Percentiles rank a stretch among this genome's conserved stretches.
Conservation (phyloP, 768 basidiomycete species). For the Mycena latifolia region DNA sequence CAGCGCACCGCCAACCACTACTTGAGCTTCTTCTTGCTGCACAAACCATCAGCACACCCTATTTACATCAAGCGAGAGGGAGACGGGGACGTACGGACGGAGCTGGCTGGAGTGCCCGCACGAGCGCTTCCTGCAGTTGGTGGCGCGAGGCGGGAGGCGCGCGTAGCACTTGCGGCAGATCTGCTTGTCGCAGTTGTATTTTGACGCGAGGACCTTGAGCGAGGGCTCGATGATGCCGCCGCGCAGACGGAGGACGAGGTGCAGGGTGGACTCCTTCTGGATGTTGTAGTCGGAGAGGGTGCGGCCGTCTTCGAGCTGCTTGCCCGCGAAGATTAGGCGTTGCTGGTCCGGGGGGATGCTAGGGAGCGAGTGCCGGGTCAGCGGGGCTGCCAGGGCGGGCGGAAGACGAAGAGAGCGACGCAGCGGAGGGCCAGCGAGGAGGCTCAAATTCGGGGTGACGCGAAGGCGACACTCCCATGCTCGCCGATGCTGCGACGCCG, state of each 20-base stretch:
- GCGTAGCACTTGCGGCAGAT: constrained; percentile 99
- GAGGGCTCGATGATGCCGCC: constrained; percentile 99
- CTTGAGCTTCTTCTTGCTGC: constrained; percentile 96
- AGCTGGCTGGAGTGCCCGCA: constrained; percentile 94
- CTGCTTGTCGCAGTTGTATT: constrained; percentile 99
- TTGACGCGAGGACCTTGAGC: constrained; percentile 94
- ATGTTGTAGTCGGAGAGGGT: constrained; percentile 98
- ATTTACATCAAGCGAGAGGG: neutral
- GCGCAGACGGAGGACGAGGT: constrained; percentile 80
- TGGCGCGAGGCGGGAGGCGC: constrained; percentile 98
- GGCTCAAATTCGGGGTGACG: no score
- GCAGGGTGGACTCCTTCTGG: constrained; percentile 98
- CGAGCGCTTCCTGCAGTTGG: constrained; percentile 97
- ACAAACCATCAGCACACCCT: constrained; percentile 24
- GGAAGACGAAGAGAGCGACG: no score
- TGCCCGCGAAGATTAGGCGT: constrained; percentile 96
- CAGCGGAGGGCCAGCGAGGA: no score
- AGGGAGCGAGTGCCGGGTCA: neutral
- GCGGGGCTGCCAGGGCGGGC: neutral
- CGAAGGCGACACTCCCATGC: no score
- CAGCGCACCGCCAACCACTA: no score
- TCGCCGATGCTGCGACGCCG: no score
- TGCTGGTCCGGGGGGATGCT: constrained; percentile 97
- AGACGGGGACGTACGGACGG: constrained; percentile 74
- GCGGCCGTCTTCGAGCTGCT: constrained; percentile 98